Conservation (phyloP, 2,329 filamentous ascomycete species). For the Fusarium oxysporum region DNA sequence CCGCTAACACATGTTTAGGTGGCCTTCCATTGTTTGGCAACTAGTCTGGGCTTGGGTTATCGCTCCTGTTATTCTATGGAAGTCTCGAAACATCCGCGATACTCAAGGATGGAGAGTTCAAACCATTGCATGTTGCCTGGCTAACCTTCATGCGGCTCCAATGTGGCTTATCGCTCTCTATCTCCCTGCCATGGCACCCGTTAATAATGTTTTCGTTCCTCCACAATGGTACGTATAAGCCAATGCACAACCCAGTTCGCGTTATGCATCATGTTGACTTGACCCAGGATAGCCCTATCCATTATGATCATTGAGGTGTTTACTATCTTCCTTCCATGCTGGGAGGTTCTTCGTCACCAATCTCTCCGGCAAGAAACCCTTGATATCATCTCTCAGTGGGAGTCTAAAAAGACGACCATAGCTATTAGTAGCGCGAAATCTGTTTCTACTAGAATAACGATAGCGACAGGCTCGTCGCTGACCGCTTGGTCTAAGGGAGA, state of each 20-base stretch:
- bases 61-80: slow-evolving; percentile 69
- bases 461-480: background rate
- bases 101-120: slow-evolving; percentile 73
- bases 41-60: slow-evolving; percentile 69
- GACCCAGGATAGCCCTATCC: slow-evolving; percentile 58
- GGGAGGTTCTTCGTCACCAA: background rate
- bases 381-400: slow-evolving; percentile 58
- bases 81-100: slow-evolving; percentile 70
- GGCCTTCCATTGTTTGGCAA: slow-evolving; percentile 71
- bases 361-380: background rate
- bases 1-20: background rate
- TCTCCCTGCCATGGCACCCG: slow-evolving; percentile 58
- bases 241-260: background rate
- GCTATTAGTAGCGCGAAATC: slow-evolving; percentile 50
- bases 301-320: slow-evolving; percentile 71
- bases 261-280: background rate
- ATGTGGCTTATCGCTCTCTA: slow-evolving; percentile 72
- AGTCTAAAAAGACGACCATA: background rate
- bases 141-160: slow-evolving; percentile 67
- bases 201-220: slow-evolving; percentile 67
- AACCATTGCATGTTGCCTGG: slow-evolving; percentile 60
- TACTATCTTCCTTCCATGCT: slow-evolving; percentile 47
- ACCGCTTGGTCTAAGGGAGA: background rate
- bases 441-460: background rate
- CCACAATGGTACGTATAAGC: slow-evolving; percentile 66